Base-by-base conservation (phyloP, 805 yeast genomes). In the Wickerhamiella parazyma region DNA sequence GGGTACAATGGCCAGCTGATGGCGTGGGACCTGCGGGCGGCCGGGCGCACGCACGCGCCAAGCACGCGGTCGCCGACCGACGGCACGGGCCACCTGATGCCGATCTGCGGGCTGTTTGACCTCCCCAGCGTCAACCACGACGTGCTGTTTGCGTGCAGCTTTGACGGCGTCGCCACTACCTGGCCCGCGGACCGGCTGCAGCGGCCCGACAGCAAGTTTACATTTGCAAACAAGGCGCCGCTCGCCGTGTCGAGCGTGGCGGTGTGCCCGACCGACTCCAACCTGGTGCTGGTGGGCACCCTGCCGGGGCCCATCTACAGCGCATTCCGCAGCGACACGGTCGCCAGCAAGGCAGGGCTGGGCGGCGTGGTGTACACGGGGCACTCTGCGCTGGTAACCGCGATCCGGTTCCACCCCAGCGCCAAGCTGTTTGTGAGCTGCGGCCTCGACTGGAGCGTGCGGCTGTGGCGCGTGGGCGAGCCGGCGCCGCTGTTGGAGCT, bases 1-100 rank as follows among this genome's bases (percentile, higher is more conserved):
- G 60, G 70, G 25, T 58, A 59, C 28, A 68, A 68, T 52, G 80
- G 80, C 2, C 68, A 65, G 42, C 46, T 75, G 0, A 62, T 66
- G 11, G 57, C 69, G n/a, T 74, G 78, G 78, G 77, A 74, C 38
- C 49, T 60, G 36, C 45, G 68, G 11, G 26, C 53, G 1, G 36
- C 42, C 33, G 37, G 35, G 12, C 43, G 14, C 47, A 52, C 7
- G 17, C 50, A 7, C 6, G 48, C 49, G 7, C 59, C 69, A 1
- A 48, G 56, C 8, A 48, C 59, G 16, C 50, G 46, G 11, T 55
- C 67, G 1, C 55, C 62, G 1, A 38, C 59, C 4, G 51, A 58
- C 17, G 55, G 57, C 1, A 38, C 37, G 4, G 64, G 63, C 4
- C 68, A 64, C 36, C 39, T 58, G 1, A 59, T 59, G 43, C 68